phyloP scores from a whole-genome alignment of 305 asterid genomes.

The Rubia occidens region DNA sequence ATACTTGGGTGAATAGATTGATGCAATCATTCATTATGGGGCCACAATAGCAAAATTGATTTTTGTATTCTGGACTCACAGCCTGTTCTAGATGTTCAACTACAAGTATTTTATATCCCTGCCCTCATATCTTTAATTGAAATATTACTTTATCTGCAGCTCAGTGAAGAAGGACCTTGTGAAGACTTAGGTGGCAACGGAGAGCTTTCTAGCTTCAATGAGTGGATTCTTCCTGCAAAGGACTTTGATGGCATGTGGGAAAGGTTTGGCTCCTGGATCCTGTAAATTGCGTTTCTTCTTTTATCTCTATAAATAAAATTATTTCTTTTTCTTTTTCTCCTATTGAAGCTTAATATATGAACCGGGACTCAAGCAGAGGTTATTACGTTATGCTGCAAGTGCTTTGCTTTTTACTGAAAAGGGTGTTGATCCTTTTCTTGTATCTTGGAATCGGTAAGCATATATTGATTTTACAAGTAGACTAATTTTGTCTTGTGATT shows the following conservation, averaged over 20 bases:
- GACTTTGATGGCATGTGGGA: constrained; percentile 99
- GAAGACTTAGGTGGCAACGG: constrained; percentile 81
- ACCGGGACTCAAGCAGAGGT: constrained; percentile 86
- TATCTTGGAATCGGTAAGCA: constrained; percentile 87
- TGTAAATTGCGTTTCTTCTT: constrained; percentile 2
- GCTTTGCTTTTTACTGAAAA: constrained; percentile 95
- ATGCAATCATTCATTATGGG: background rate
- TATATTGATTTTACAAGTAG: constrained; percentile 15
- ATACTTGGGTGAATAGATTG: background rate
- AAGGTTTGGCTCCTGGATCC: constrained; percentile 44
- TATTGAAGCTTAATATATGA: constrained; percentile 88
- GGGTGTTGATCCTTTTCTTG: constrained; percentile 88
- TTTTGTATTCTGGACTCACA: background rate
- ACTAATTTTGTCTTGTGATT: background rate
- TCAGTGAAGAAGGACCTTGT: constrained; percentile 97
- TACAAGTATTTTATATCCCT: background rate
- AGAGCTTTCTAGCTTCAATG: constrained; percentile 77
- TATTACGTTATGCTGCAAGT: constrained; percentile 86
- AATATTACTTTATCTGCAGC: constrained; percentile 33
- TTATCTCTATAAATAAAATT: background rate
- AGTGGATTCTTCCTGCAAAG: constrained; percentile 97
- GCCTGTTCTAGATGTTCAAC: background rate
- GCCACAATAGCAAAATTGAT: background rate
- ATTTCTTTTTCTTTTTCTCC: background rate
- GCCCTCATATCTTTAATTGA: background rate